phyloP scores from a whole-genome alignment of 305 asterid species.

The Solanum aculeatissimum region DNA sequence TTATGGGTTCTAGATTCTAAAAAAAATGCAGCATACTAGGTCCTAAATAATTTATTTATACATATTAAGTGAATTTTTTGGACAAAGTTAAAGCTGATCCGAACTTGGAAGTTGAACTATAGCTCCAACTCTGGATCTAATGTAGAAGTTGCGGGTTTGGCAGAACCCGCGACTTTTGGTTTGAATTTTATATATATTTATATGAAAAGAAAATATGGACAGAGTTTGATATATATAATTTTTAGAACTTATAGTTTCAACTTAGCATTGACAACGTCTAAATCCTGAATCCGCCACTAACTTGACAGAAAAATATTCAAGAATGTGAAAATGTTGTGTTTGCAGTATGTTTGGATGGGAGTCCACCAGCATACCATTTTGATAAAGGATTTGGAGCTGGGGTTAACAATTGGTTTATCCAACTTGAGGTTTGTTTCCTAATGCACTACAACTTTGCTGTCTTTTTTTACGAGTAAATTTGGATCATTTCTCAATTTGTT shows the following conservation, averaged over 20 bases:
- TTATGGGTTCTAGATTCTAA: neutral
- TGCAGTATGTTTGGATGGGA: constrained; percentile 38
- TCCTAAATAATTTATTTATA: neutral
- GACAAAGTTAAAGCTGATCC: neutral
- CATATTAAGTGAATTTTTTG: neutral
- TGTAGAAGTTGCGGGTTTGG: neutral
- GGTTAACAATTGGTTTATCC: constrained; percentile 27
- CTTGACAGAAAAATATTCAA: neutral
- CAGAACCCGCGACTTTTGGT: neutral
- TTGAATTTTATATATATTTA: neutral
- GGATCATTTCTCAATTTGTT: neutral
- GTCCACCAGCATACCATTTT: constrained; percentile 36
- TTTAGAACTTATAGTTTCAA: neutral
- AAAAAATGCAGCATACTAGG: neutral
- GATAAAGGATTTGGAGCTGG: constrained; percentile 31
- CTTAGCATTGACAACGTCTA: neutral
- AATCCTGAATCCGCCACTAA: neutral
- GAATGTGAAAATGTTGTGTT: neutral
- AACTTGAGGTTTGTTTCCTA: constrained; percentile 21
- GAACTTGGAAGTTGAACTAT: neutral
- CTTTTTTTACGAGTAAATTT: neutral
- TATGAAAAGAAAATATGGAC: neutral
- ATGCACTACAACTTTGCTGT: neutral
- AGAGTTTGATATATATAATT: neutral
- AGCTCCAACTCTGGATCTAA: neutral